These are phyloP conservation scores for Ogataea salicorniae DNA, from an alignment of 805 yeast species.

Conservation along the genomic window DNA sequence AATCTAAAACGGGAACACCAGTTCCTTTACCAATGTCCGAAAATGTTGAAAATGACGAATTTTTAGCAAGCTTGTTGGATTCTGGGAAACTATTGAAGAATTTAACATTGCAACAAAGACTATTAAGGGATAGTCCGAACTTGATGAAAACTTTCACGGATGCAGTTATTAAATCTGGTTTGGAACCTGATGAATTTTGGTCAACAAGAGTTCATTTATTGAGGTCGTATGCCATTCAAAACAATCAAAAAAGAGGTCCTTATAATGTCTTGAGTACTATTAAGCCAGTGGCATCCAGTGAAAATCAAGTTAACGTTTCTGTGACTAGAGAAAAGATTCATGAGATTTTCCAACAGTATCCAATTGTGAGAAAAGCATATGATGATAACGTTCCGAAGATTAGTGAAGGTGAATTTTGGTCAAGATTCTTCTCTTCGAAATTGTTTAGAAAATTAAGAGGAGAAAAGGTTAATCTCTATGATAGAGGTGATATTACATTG, in stretches of 20 bases:
- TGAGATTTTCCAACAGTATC: conserved; percentile 88
- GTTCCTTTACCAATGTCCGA: conserved; percentile 3
- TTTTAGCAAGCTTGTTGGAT: conserved; percentile 40
- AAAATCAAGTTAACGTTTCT: conserved; percentile 88
- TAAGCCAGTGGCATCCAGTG: conserved; percentile 88
- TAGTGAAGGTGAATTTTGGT: conserved; percentile 93
- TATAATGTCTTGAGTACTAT: conserved; percentile 92
- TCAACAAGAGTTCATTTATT: conserved; percentile 69
- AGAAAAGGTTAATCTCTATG: conserved; percentile 68
- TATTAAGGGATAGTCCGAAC: conserved; percentile 62
- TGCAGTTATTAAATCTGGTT: conserved; percentile 72
- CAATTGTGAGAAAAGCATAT: conserved; percentile 83
- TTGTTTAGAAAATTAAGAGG: conserved; percentile 85
- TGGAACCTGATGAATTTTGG: conserved; percentile 87
- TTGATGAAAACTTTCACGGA: conserved; percentile 78
- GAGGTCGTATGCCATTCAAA: conserved; percentile 80
- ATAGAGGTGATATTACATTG: conserved; percentile 76
- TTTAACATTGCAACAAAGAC: conserved; percentile 69
- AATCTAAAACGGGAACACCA: conserved; percentile 5
- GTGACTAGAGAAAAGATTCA: conserved; percentile 86
- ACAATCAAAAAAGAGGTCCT: conserved; percentile 84
- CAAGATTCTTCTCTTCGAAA: conserved; percentile 87
- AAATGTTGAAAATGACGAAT: conserved; percentile 23
- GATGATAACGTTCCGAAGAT: conserved; percentile 87
- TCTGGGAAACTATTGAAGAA: conserved; percentile 60